Base-by-base conservation (phyloP, 1,284 basidiomycete species). In the Cutaneotrichosporon sp. region DNA sequence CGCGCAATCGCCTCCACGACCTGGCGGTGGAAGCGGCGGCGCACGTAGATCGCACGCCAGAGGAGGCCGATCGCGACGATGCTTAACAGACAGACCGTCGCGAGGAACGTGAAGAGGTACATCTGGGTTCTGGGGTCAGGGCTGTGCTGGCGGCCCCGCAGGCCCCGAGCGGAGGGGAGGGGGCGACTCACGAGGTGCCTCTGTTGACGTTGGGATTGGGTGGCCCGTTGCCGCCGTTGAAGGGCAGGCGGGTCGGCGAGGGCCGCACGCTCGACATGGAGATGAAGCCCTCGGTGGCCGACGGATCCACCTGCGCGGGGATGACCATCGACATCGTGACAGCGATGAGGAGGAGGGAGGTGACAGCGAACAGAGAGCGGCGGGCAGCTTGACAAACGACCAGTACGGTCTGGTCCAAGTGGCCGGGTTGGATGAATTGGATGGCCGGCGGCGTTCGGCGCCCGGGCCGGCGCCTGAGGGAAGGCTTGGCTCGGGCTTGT, bases 81-180 rank as follows among this genome's bases (percentile, higher is more conserved):
- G 2, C 65, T 69, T 42, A 80, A 72, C 29, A 79, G 67, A 38
- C 78, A 58, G 54, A 79, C 68, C 31, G 74, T 75, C 29, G 77
- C 78, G 27, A 80, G 69, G 64, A 80, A 79, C 8, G 77, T 78
- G 69, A 78, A 79, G 18, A 80, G 70, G 62, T 80, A 80, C 25
- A 80, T 65, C 7, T 73, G 66, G 8, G 74, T 70, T 27, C 59
- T 59, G 56, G 14, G 20, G 56, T 60, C 27, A 57, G 58, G 4
- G 16, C 1, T 6, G 16, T 18, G 5, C 38, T 4, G 6, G 34
- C 34, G 34, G 34, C 34, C 34, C 34, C 34, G 34, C 34, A 36
- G 34, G 34, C 34, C 10, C 34, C 34, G 11, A 36, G 34, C 34
- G 16, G 38, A 42, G 18, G 38, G 18, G 18, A 9, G 8, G 38